Evolutionary conservation across 495 filamentous ascomycete species (phyloP).

Genomic region (Talaromyces wortmannii): DNA sequence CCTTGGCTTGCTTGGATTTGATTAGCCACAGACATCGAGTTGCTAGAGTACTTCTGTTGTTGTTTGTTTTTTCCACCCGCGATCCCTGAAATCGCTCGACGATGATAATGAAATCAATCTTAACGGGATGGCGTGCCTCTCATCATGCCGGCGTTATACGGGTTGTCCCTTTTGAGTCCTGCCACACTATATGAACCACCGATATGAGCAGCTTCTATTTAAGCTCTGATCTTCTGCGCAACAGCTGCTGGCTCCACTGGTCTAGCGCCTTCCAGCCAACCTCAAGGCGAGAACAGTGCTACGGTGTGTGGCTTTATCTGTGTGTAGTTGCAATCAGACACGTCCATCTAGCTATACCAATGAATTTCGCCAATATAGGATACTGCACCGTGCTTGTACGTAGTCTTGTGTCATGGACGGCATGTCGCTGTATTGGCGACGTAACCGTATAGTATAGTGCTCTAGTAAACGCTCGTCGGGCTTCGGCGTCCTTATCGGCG

Average conservation of each 20-base stretch:
- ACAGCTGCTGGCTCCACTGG: neutral
- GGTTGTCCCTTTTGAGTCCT: neutral
- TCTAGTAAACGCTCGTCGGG: no score
- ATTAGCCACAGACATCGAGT: neutral
- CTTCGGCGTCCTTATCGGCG: neutral
- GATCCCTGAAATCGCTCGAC: neutral
- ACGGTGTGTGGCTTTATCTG: neutral
- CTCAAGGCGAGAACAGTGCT: neutral
- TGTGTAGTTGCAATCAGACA: neutral
- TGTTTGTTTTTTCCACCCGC: neutral
- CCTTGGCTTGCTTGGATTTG: neutral
- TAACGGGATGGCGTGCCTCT: neutral
- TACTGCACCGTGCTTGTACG: no score
- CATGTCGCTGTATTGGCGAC: no score
- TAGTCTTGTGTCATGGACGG: no score
- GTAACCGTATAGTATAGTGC: no score
- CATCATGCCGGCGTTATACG: conserved; percentile 6
- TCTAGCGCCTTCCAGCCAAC: neutral
- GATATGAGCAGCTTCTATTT: neutral
- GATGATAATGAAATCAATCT: conserved; percentile 1
- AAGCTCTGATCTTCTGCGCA: neutral
- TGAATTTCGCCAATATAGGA: neutral
- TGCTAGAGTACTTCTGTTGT: neutral
- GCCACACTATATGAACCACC: neutral
- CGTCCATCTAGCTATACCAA: neutral